Evolutionary conservation across 805 yeast genomes (phyloP), one percentile per base, ranked within the genome.

Genomic region (Kluyveromyces starmeri): DNA sequence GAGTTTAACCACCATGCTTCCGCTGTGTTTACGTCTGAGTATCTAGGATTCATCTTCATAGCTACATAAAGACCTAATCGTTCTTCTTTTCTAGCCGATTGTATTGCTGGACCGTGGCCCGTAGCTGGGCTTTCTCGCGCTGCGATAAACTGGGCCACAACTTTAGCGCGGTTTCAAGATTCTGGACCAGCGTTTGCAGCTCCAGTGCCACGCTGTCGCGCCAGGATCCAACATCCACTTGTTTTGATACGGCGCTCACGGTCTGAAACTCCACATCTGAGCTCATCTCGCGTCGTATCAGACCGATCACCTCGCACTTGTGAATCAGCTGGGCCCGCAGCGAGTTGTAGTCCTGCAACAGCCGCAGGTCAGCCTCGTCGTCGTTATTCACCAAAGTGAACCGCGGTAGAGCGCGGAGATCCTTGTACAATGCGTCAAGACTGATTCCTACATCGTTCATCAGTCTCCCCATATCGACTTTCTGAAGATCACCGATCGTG

Each of bases 181-280:
- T 30, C 15, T 30, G 33, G 11, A 18, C 19, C n/a, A 30, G 19
- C n/a, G 20, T 10, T 12, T 30, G 20, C 18, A 20, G 11, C 22
- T 30, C 33, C 10, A 15, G 9, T 14, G 20, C 5, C 10, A 30
- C 19, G n/a, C 22, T 26, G 18, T 30, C 17, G 11, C 13, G 16
- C 33, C 33, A 30, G 4, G 15, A n/a, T 16, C 13, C 7, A 11
- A 30, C 17, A 20, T 79, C 78, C 84, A 85, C 64, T 69, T 72
- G 62, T 72, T 71, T 68, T 78, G 73, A 67, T 73, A 73, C 60
- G 42, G 41, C 32, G 30, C 16, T 14, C 13, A 28, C 12, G 16
- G 15, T 15, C 19, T 18, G 26, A 15, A 14, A 25, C 13, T 26
- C 20, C 20, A 19, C 23, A 13, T 18, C 32, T 25, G 13, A 20